Evolutionary conservation across 768 basidiomycete genomes (phyloP).

Genomic region (Kwoniella pini): DNA sequence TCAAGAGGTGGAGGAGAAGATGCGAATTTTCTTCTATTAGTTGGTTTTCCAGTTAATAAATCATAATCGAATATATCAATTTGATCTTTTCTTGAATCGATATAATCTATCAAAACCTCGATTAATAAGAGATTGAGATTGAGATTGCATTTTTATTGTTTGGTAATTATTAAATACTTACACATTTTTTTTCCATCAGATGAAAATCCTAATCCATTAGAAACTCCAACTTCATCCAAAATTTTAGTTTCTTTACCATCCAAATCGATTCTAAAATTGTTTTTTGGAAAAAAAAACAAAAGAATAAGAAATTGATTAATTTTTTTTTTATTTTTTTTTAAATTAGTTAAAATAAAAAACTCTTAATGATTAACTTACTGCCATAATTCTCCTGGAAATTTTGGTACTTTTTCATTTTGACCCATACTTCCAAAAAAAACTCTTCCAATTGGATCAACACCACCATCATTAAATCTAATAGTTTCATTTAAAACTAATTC

Average conservation of each 20-base stretch:
- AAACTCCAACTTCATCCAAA: conserved; percentile 34
- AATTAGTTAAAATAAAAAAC: background rate
- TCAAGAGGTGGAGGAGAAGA: conserved; percentile 22
- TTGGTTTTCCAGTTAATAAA: conserved; percentile 29
- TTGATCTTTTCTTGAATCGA: conserved; percentile 43
- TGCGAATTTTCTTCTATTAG: conserved; percentile 31
- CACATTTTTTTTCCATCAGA: conserved; percentile 49
- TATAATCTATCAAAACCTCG: conserved; percentile 37
- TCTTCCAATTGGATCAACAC: conserved; percentile 43
- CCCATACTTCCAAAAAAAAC: conserved; percentile 45
- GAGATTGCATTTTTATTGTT: background rate
- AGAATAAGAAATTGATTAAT: background rate
- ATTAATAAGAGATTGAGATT: background rate
- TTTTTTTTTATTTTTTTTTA: background rate
- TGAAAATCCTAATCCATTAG: conserved; percentile 50
- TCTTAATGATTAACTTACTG: conserved; percentile 15
- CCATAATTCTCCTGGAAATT: conserved; percentile 31
- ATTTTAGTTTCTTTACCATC: conserved; percentile 40
- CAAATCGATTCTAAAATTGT: conserved; percentile 37
- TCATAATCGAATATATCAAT: conserved; percentile 40
- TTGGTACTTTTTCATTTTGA: conserved; percentile 18
- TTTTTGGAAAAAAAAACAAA: too few relatives aligned
- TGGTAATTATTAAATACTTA: conserved; percentile 22
- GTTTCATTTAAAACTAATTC: conserved; percentile 18
- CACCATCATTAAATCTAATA: conserved; percentile 50